Percentiles rank a stretch among this genome's conserved stretches.
These are phyloP conservation scores for Penicillium sp. DNA, from an alignment of 2,329 filamentous ascomycete genomes.

Conservation along the genomic window DNA sequence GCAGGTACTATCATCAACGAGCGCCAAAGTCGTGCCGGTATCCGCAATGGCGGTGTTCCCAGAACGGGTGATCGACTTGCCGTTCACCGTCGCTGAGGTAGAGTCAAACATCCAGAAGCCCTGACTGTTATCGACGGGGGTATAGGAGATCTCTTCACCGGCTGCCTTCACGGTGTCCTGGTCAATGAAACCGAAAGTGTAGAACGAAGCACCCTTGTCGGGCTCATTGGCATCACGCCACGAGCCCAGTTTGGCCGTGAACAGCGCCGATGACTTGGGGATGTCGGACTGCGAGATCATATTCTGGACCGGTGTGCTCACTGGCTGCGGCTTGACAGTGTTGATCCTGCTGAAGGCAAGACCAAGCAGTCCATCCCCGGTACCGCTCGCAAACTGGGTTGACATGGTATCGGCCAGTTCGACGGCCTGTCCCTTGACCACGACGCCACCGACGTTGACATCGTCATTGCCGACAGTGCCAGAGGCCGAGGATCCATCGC, in stretches of 20 bases:
- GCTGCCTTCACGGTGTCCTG: constrained; percentile 56
- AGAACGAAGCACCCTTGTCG: constrained; percentile 57
- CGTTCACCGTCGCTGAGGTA: constrained; percentile 56
- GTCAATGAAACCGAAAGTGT: constrained; percentile 72
- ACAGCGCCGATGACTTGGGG: constrained; percentile 54
- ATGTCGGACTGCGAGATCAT: constrained; percentile 61
- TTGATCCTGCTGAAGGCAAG: constrained; percentile 65
- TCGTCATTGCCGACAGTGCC: constrained; percentile 64
- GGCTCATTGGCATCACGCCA: constrained; percentile 49
- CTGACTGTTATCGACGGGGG: constrained; percentile 59
- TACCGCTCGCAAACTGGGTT: constrained; percentile 53
- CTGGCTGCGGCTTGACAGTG: constrained; percentile 55
- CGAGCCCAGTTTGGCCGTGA: constrained; percentile 63
- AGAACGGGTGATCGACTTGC: constrained; percentile 49
- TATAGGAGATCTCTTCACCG: constrained; percentile 57
- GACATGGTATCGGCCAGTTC: constrained; percentile 63
- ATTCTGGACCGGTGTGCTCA: constrained; percentile 65
- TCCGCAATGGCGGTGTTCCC: constrained; percentile 68
- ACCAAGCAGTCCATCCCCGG: constrained; percentile 64
- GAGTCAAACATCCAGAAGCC: constrained; percentile 69
- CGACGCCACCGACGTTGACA: constrained; percentile 60
- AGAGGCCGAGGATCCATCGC: constrained; percentile 64
- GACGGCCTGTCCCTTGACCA: constrained; percentile 60
- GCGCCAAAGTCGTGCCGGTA: constrained; percentile 66
- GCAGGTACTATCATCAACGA: constrained; percentile 61